phyloP scores from a whole-genome alignment of 1,139 yeast species.

The Blastobotrys buckinghamii region DNA sequence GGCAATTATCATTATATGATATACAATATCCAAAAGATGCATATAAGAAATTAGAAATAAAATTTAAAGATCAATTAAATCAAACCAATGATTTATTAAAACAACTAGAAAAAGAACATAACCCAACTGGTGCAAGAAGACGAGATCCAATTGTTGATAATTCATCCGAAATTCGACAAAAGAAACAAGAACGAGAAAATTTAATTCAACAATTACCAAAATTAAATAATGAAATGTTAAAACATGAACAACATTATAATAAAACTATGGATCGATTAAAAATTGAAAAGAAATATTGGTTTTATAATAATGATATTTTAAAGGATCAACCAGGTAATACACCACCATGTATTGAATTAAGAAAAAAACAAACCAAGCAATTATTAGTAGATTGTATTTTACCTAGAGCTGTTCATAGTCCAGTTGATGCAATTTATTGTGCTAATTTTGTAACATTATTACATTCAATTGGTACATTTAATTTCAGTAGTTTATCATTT shows the following conservation, averaged over 20 bases:
- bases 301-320: conserved; percentile 14
- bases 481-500: conserved; percentile 42
- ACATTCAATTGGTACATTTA: conserved; percentile 40
- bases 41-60: conserved; percentile 46
- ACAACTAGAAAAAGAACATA: conserved; percentile 11
- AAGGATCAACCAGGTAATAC: conserved; percentile 15
- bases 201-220: conserved; percentile 21
- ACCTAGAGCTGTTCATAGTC: conserved; percentile 74
- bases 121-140: not conserved
- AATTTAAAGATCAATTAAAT: conserved; percentile 18
- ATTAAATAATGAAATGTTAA: conserved; percentile 27
- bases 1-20: conserved; percentile 75
- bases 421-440: conserved; percentile 75
- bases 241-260: conserved; percentile 34
- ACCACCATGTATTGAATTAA: conserved; percentile 25
- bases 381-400: conserved; percentile 62
- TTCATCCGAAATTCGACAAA: conserved; percentile 7
- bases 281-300: conserved; percentile 34
- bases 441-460: conserved; percentile 54
- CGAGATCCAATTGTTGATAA: conserved; percentile 9
- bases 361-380: conserved; percentile 30
- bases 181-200: conserved; percentile 19
- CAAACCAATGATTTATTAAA: conserved; percentile 13
- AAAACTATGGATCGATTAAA: conserved; percentile 29
- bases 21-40: conserved; percentile 49